Base-by-base conservation (phyloP, 441 rosid species). In the Eutrema salsugineum region DNA sequence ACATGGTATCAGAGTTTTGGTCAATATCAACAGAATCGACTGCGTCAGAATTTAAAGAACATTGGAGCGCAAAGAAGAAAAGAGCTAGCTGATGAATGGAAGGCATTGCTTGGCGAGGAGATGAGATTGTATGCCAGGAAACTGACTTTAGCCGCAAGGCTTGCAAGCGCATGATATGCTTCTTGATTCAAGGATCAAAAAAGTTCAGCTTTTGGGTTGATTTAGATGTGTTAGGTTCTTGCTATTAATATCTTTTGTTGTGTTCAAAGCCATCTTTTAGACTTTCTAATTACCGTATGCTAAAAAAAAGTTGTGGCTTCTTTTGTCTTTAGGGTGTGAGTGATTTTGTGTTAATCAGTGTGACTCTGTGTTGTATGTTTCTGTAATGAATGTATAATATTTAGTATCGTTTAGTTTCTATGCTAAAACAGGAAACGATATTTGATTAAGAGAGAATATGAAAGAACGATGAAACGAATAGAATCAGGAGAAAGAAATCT, bases 21-120 rank as follows among this genome's bases (percentile, higher is more conserved):
- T 73, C 40, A 5, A 49, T 4, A n/a, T 58, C 77, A 73, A n/a
- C 72, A 73, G 11, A 73, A 56, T 1, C 1, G 3, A 4, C 4
- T 73, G 33, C 40, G 59, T 20, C 3, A 33, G 40, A 66, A 33
- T 22, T 6, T 73, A 55, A 30, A 11, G 10, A 73, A 22, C 2
- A 2, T 73, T 39, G 20, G 11, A 22, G 61, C 22, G 9, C 44
- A 48, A 3, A 55, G 17, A 49, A 30, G 46, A 5, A 58, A 49
- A 28, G 54, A 58, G 47, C 6, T 73, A 11, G 3, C 9, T 2
- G 46, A 66, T 6, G 77, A 66, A 14, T 73, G 61, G 54, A 58
- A 73, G 6, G 46, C 28, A 8, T 49, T 73, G 32, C 2, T 58
- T 8, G 3, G 8, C 11, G 44, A 70, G 16, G 68, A 70, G 44